A percentile compares a stretch with the other conserved stretches of the same genome.
Evolutionary conservation across 192 early-diverging fungal genomes (phyloP).

Genomic region (Diversispora eburnea): DNA sequence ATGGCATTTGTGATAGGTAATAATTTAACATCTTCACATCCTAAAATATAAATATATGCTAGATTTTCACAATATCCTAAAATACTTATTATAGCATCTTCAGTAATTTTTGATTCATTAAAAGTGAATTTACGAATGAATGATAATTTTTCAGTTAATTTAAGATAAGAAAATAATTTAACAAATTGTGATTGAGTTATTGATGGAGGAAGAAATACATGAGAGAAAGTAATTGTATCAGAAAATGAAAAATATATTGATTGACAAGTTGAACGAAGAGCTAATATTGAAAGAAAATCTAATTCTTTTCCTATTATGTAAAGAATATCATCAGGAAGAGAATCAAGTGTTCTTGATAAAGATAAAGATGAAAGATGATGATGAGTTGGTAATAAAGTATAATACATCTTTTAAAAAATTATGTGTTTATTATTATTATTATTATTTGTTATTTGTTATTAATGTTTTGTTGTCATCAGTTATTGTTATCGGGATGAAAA

Average conservation of each 20-base stretch:
- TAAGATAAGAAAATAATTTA: background rate
- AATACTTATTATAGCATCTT: background rate
- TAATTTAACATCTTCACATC: background rate
- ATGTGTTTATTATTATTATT: too few relatives aligned
- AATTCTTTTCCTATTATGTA: slow-evolving; percentile 10
- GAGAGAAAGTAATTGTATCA: background rate
- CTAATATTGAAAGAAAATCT: background rate
- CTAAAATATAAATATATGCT: background rate
- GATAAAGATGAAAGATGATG: too few relatives aligned
- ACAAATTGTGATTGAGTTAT: background rate
- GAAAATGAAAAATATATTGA: background rate
- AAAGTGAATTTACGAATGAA: slow-evolving; percentile 13
- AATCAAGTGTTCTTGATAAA: background rate
- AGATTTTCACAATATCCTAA: slow-evolving; percentile 11
- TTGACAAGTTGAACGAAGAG: background rate
- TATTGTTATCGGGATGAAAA: too few relatives aligned
- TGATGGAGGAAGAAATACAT: background rate
- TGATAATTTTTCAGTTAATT: background rate
- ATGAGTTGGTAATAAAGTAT: too few relatives aligned
- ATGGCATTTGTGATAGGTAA: background rate
- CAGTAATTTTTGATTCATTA: background rate
- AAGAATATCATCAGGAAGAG: slow-evolving; percentile 12
- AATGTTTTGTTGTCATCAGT: too few relatives aligned
- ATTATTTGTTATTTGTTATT: too few relatives aligned
- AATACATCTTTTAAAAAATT: too few relatives aligned